These are phyloP conservation scores for Tulasnella sp. DNA, from an alignment of 768 basidiomycete genomes.

Conservation along the genomic window DNA sequence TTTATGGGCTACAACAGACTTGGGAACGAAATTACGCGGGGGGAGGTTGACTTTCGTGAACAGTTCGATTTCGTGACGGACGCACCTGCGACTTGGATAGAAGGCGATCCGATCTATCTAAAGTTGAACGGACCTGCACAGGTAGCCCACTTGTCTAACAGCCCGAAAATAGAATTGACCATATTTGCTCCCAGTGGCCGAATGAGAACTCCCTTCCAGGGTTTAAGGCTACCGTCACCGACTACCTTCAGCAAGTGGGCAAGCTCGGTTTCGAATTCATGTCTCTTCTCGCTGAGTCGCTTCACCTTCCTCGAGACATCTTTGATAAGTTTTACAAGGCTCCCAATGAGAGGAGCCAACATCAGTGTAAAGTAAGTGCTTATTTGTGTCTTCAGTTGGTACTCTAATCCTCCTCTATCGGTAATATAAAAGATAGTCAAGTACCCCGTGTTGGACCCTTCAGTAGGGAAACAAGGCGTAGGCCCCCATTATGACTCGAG, in stretches of 20 bases:
- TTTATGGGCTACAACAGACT: constrained; percentile 74
- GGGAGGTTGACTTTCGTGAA: constrained; percentile 66
- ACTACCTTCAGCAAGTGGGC: constrained; percentile 60
- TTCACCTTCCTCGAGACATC: constrained; percentile 59
- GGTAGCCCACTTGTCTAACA: constrained; percentile 41
- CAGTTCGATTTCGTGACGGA: constrained; percentile 78
- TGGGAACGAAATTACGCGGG: constrained; percentile 69
- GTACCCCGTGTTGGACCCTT: constrained; percentile 58
- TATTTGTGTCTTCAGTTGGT: neutral
- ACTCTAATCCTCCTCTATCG: neutral
- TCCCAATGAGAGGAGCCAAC: constrained; percentile 57
- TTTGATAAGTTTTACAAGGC: constrained; percentile 62
- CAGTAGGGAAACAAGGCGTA: constrained; percentile 61
- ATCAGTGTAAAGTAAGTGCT: constrained; percentile 56
- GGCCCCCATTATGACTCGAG: constrained; percentile 79
- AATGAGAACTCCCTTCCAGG: constrained; percentile 66
- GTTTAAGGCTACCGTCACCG: constrained; percentile 55
- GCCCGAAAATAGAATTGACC: neutral
- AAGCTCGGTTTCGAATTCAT: constrained; percentile 61
- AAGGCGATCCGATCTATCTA: constrained; percentile 62
- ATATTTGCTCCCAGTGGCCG: constrained; percentile 58
- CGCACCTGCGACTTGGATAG: constrained; percentile 57
- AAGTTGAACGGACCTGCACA: constrained; percentile 72
- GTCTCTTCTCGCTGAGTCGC: constrained; percentile 61
- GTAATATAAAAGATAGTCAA: constrained; percentile 59